Evolutionary conservation across 2,329 filamentous ascomycete species (phyloP), one percentile per base, ranked within the genome.

Genomic region (Dothiorella sarmentorum): DNA sequence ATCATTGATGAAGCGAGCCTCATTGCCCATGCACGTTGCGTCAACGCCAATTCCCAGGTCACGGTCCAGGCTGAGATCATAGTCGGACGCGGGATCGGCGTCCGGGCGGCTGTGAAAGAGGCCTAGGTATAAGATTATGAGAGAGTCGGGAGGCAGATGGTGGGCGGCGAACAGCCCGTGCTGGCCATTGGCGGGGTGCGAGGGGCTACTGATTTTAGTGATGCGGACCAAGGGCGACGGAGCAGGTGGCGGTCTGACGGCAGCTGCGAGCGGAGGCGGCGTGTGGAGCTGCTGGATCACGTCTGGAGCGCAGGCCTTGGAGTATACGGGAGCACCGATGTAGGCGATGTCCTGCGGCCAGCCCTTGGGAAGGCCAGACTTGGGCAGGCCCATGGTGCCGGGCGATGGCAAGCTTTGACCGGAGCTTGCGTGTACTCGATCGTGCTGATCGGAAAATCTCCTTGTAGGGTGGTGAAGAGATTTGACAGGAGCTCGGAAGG

Each of bases 1-100:
- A 65, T 82, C 80, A 62, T 82, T 82, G 61, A 79, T 75, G 62
- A 80, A 82, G 42, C 80, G 71, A 4, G 77, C 75, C 63, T 82
- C 79, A 62, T 82, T 82, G 26, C 80, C 80, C 62, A 74, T 74
- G 2, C 65, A 68, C 1, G 73, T 73, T 3, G 78, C 79, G 63
- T 82, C 80, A 9, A 82, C 73, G 17, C 75, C 75, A 10, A 82
- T 66, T 10, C 71, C 76, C 6, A 77, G 63, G 3, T 82, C 78
- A 20, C 78, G 72, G 65, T 82, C 79, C 13, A 82, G 69, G 20
- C 71, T 77, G 4, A 82, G 69, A 62, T 82, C 80, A 66, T 82
- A 82, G 65, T 80, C 73, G 17, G 76, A 79, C 3, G 66, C 62
- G 15, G 70, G 66, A 60, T 82, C 74, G 29, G 65, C 68, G 45